These are phyloP conservation scores for Singerocomus rubriflavus DNA, from an alignment of 1,284 basidiomycete genomes.

Conservation along the genomic window DNA sequence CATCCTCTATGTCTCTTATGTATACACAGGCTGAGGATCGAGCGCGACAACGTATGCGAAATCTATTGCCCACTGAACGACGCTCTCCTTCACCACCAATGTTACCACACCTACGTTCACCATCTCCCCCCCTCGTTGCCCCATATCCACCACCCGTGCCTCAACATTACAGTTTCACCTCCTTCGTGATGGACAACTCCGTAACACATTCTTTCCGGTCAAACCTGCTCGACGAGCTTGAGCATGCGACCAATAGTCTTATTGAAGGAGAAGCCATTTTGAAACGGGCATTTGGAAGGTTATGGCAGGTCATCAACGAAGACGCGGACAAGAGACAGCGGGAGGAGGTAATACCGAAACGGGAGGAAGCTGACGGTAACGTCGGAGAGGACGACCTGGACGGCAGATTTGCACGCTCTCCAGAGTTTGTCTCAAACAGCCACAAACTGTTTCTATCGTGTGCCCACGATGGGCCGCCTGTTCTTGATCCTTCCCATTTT, in stretches of 20 bases:
- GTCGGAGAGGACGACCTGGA: conserved; percentile 49
- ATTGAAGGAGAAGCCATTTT: conserved; percentile 75
- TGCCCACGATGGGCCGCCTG: conserved; percentile 41
- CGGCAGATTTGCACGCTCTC: conserved; percentile 53
- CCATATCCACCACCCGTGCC: conserved; percentile 65
- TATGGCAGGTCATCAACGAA: conserved; percentile 77
- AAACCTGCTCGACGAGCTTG: conserved; percentile 68
- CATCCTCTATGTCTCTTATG: conserved; percentile 12
- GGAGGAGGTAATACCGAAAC: conserved; percentile 55
- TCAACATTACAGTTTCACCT: conserved; percentile 71
- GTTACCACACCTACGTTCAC: conserved; percentile 56
- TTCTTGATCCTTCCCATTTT: conserved; percentile 59
- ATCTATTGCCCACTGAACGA: conserved; percentile 55
- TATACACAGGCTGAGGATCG: conserved; percentile 66
- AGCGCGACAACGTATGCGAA: conserved; percentile 71
- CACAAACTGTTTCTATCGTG: conserved; percentile 66
- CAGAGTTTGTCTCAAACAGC: conserved; percentile 58
- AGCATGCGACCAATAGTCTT: conserved; percentile 71
- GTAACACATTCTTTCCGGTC: conserved; percentile 81
- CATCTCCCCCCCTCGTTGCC: conserved; percentile 57
- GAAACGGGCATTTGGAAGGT: conserved; percentile 65
- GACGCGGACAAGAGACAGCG: conserved; percentile 44
- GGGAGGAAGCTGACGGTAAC: conserved; percentile 60
- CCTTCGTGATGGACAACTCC: conserved; percentile 78
- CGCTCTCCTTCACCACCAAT: conserved; percentile 57